Evolutionary conservation across 2,329 filamentous ascomycete species (phyloP).

Genomic region (Elsinoe perseae): DNA sequence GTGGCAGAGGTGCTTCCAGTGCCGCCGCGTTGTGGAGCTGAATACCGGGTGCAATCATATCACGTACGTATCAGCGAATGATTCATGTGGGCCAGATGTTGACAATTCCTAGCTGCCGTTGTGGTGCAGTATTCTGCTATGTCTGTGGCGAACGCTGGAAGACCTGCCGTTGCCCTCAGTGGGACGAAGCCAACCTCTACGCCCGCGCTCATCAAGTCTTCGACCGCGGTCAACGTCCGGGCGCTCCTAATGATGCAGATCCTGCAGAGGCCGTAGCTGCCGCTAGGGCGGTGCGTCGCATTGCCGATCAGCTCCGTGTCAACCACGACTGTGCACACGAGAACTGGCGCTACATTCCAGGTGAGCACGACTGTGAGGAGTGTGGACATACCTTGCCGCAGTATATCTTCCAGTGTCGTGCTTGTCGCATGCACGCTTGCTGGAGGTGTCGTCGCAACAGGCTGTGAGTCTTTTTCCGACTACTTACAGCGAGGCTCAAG

Average conservation of each 20-base stretch:
- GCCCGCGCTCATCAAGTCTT: slow-evolving; percentile 16
- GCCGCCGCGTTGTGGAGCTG: slow-evolving; percentile 44
- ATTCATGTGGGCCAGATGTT: neutral
- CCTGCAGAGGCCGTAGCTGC: neutral
- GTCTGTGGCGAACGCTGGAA: slow-evolving; percentile 25
- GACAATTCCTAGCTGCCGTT: slow-evolving; percentile 22
- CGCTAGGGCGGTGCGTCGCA: slow-evolving; percentile 5
- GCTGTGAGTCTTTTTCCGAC: slow-evolving; percentile 23
- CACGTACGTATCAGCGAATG: slow-evolving; percentile 36
- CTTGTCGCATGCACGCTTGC: slow-evolving; percentile 42
- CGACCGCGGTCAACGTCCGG: neutral
- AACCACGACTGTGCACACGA: slow-evolving; percentile 38
- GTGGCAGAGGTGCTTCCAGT: slow-evolving; percentile 47
- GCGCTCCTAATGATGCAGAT: neutral
- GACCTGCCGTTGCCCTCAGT: slow-evolving; percentile 23
- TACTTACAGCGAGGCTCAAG: neutral
- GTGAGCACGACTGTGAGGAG: slow-evolving; percentile 37
- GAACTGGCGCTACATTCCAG: slow-evolving; percentile 32
- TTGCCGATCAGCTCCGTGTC: slow-evolving; percentile 27
- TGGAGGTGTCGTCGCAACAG: slow-evolving; percentile 42
- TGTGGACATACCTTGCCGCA: slow-evolving; percentile 34
- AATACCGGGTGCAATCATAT: slow-evolving; percentile 49
- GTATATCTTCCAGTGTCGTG: slow-evolving; percentile 37
- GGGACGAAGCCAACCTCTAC: slow-evolving; percentile 21
- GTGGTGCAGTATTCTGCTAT: slow-evolving; percentile 28